Percentiles rank a stretch among this genome's conserved stretches.
phyloP scores from a whole-genome alignment of 1,284 basidiomycete genomes.

The Cryptococcus sp. region DNA sequence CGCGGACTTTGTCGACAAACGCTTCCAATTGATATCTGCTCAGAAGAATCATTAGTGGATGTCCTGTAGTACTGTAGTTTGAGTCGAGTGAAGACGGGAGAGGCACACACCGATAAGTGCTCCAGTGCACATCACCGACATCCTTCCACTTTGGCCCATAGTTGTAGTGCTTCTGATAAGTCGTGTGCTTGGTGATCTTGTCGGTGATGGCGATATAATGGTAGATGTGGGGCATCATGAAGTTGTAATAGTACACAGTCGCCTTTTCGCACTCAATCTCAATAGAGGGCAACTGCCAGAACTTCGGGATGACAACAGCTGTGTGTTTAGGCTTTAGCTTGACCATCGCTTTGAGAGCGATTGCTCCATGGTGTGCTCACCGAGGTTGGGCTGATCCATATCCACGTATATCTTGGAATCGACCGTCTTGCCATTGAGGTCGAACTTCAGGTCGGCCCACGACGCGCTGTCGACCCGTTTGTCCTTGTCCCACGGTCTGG shows the following conservation, averaged over 20 bases:
- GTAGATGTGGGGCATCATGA: conserved; percentile 14
- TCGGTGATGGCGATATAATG: conserved; percentile 14
- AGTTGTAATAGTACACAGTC: conserved; percentile 7
- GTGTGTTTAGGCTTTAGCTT: not conserved
- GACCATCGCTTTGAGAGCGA: not conserved
- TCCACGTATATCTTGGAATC: conserved; percentile 11
- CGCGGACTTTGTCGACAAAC: conserved; percentile 7
- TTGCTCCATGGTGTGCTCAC: not conserved
- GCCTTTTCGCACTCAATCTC: conserved; percentile 15
- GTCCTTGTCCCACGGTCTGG: conserved; percentile 6
- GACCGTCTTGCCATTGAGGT: conserved; percentile 2
- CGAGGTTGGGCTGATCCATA: conserved; percentile 9
- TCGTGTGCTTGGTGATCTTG: conserved; percentile 10
- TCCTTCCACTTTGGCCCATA: conserved; percentile 13
- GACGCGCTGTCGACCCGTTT: conserved; percentile 9
- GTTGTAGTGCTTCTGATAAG: conserved; percentile 14
- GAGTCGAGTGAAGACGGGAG: not conserved
- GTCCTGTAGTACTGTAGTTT: too few relatives aligned
- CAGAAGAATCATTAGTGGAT: not conserved
- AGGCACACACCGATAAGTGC: conserved; percentile 8
- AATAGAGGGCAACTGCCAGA: conserved; percentile 9
- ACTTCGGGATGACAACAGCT: conserved; percentile 4
- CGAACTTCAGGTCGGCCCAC: conserved; percentile 11
- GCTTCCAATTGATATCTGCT: conserved; percentile 12
- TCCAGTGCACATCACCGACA: conserved; percentile 9